These are phyloP conservation scores for Xanthoconium purpureum DNA, from an alignment of 768 basidiomycete genomes.

Conservation along the genomic window DNA sequence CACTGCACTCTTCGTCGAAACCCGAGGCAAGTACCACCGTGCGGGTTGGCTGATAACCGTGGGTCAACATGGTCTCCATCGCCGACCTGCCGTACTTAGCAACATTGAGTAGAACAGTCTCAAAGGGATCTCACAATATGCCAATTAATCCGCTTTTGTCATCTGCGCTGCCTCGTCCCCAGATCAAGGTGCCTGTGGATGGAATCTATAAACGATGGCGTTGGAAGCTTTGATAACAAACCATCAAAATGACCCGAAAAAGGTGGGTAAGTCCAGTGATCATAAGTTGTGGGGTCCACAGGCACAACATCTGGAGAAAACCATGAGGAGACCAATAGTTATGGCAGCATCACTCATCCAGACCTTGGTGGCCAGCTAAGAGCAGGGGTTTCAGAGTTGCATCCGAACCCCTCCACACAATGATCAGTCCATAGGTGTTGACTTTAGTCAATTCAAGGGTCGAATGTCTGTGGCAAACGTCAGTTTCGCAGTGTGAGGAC, in stretches of 20 bases:
- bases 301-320: conserved; percentile 59
- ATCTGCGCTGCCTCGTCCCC: conserved; percentile 50
- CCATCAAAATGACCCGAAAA: conserved; percentile 64
- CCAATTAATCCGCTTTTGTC: conserved; percentile 70
- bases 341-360: neutral
- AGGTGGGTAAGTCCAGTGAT: conserved; percentile 59
- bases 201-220: neutral
- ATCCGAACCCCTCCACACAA: conserved; percentile 52
- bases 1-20: conserved; percentile 74
- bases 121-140: conserved; percentile 44
- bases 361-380: conserved; percentile 54
- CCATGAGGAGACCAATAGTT: neutral
- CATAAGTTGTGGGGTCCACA: conserved; percentile 52
- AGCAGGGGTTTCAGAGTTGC: conserved; percentile 55
- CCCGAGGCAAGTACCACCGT: conserved; percentile 64
- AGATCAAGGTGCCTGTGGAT: conserved; percentile 36
- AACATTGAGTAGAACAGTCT: neutral
- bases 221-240: conserved; percentile 10
- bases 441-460: conserved; percentile 52
- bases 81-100: conserved; percentile 37
- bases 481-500: neutral
- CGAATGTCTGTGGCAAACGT: conserved; percentile 38
- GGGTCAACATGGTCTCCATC: conserved; percentile 61
- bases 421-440: conserved; percentile 61
- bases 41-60: conserved; percentile 62